Conservation (phyloP, 768 basidiomycete species). For the Russula dissimulans region DNA sequence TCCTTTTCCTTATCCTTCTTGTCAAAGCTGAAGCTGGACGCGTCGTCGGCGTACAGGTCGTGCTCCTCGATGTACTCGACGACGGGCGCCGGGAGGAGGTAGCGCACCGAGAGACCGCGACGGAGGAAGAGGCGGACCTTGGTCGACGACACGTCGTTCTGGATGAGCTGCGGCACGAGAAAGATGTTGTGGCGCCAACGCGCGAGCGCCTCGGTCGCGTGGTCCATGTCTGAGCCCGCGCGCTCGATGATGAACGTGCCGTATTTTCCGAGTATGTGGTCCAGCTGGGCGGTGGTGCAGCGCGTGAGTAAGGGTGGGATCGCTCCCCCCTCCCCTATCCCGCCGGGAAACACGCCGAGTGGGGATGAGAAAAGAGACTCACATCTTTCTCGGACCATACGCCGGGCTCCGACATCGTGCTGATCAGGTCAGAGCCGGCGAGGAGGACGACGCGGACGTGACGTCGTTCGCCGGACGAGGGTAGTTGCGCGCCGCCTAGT, state of each 20-base stretch:
- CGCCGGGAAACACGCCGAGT: slow-evolving; percentile 7
- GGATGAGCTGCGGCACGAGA: slow-evolving; percentile 88
- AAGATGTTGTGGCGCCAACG: slow-evolving; percentile 32
- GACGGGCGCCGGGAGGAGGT: slow-evolving; percentile 83
- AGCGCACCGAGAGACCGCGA: slow-evolving; percentile 75
- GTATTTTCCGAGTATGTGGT: slow-evolving; percentile 92
- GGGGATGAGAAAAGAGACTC: slow-evolving; percentile 29
- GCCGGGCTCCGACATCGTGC: slow-evolving; percentile 96
- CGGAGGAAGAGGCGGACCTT: slow-evolving; percentile 79
- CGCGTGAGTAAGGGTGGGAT: neutral
- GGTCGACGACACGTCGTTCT: slow-evolving; percentile 95
- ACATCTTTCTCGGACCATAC: slow-evolving; percentile 96
- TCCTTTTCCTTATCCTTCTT: slow-evolving; percentile 32
- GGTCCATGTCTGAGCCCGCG: slow-evolving; percentile 57
- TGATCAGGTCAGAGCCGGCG: slow-evolving; percentile 96
- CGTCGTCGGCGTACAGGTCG: slow-evolving; percentile 64
- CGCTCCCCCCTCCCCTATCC: too few species aligned
- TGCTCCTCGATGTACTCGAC: slow-evolving; percentile 91
- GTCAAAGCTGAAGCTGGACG: slow-evolving; percentile 23
- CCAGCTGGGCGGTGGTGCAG: slow-evolving; percentile 46
- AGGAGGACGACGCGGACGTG: slow-evolving; percentile 84
- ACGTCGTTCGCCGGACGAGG: slow-evolving; percentile 66
- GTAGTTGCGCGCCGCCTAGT: slow-evolving; percentile 66
- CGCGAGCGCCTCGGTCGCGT: slow-evolving; percentile 20
- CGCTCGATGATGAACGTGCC: slow-evolving; percentile 94